Evolutionary conservation across 163 green algal species (phyloP), one percentile per base, ranked within the genome.

Genomic region (Prototheca wickerhamii): DNA sequence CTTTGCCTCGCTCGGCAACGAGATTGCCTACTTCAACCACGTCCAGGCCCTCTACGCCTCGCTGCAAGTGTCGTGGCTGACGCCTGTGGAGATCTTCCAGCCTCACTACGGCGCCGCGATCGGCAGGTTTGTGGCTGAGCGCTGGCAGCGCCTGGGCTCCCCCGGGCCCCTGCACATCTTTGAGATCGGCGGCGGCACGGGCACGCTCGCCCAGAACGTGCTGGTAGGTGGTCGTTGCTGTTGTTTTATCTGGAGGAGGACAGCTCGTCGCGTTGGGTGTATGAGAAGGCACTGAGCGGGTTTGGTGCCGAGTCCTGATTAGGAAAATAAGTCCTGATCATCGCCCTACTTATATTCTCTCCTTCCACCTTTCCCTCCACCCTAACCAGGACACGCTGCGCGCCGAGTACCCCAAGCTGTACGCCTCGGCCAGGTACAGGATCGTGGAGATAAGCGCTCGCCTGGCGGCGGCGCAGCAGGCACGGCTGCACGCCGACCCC

Each of bases 161-260:
- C 25, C 23, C 23, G 43, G 43, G n/a, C 76, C 79, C 25, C 65
- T 96, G 44, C 26, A 65, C 2, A 87, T 97, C 0, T 76, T 87
- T 23, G 91, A 97, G 75, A 69, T 96, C 26, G 91, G 91, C 4
- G 91, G 83, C 10, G 91, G 91, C 31, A 91, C 83, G 15, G 91
- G 90, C 40, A 94, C 85, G 1, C 73, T 94, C 26, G 90, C 90
- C 0, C 40, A 43, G 6, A 78, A 91, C 61, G 68, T 95, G 0
- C 71, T 95, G 82, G 84, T 91, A 69, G 35, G 82, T 21, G 20
- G 17, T 3, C 23, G 26, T 5, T n/a, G 29, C n/a, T 61, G 34
- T 33, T 50, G 34, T 31, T 33, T 50, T 7, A 32, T 4, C 29
- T 37, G 53, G 56, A 53, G 26, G 40, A 4, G 18, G 54, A 58